phyloP scores from a whole-genome alignment of 1,284 basidiomycete species.

The Leccinum subrobustum region DNA sequence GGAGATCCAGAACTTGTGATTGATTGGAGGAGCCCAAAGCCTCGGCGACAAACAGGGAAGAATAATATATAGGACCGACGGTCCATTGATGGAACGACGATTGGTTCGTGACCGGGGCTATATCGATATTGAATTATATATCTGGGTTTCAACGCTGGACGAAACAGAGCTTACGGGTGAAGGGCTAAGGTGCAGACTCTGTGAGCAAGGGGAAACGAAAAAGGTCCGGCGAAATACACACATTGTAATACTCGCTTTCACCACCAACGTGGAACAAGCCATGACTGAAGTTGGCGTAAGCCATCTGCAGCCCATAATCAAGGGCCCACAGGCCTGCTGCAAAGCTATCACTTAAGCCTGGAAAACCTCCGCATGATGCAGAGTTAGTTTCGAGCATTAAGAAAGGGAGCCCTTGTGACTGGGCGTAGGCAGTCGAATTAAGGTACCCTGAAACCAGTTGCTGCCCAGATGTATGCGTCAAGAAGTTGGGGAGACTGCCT shows the following conservation, averaged over 20 bases:
- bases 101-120: not conserved
- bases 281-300: slow-evolving; percentile 31
- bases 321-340: slow-evolving; percentile 71
- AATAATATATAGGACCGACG: slow-evolving; percentile 39
- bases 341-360: slow-evolving; percentile 71
- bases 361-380: slow-evolving; percentile 43
- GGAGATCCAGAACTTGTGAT: slow-evolving; percentile 61
- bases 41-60: slow-evolving; percentile 67
- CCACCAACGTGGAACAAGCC: slow-evolving; percentile 46
- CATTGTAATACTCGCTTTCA: slow-evolving; percentile 66
- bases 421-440: not conserved
- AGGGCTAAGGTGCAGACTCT: slow-evolving; percentile 2
- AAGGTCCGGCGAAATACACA: slow-evolving; percentile 32
- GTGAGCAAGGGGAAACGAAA: not conserved
- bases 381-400: not conserved
- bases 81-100: not conserved
- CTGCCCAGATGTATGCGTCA: not conserved
- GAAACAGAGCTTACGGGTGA: slow-evolving; percentile 30
- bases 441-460: not conserved
- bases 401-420: not conserved
- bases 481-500: not conserved
- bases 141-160: not conserved
- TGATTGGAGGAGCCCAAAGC: slow-evolving; percentile 58
- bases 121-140: not conserved
- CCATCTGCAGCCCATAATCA: slow-evolving; percentile 65